Conservation (phyloP, 129 eudicot genomes). For the Scalesia atractyloides region DNA sequence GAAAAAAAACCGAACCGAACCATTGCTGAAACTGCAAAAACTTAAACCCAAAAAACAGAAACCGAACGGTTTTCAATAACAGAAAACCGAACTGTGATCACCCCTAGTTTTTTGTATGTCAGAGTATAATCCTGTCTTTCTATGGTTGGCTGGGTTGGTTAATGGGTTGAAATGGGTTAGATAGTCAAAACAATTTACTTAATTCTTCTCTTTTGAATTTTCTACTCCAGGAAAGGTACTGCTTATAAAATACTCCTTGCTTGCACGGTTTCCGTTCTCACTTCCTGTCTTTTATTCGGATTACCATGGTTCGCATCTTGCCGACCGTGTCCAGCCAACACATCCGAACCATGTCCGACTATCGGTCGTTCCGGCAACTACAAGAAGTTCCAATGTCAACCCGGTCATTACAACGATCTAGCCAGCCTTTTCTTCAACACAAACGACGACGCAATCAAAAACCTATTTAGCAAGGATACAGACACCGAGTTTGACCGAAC, state of each 20-base stretch:
- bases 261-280: constrained; percentile 66
- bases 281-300: constrained; percentile 82
- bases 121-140: neutral
- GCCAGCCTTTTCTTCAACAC: constrained; percentile 94
- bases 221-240: constrained; percentile 68
- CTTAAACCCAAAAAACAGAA: no score
- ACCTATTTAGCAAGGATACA: constrained; percentile 75
- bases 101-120: neutral
- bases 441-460: constrained; percentile 87
- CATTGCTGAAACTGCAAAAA: no score
- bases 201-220: constrained; percentile 18
- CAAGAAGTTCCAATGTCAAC: constrained; percentile 84
- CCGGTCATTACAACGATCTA: constrained; percentile 83
- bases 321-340: constrained; percentile 68
- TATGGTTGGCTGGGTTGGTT: neutral
- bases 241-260: constrained; percentile 63
- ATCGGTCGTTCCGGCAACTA: constrained; percentile 91
- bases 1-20: no score
- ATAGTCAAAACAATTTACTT: constrained; percentile 4
- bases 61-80: no score
- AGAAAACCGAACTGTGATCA: no score
- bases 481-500: constrained; percentile 66
- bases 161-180: neutral
- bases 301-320: constrained; percentile 86
- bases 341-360: constrained; percentile 84